phyloP scores from a whole-genome alignment of 2,329 filamentous ascomycete species.

The Fusarium anguioides region DNA sequence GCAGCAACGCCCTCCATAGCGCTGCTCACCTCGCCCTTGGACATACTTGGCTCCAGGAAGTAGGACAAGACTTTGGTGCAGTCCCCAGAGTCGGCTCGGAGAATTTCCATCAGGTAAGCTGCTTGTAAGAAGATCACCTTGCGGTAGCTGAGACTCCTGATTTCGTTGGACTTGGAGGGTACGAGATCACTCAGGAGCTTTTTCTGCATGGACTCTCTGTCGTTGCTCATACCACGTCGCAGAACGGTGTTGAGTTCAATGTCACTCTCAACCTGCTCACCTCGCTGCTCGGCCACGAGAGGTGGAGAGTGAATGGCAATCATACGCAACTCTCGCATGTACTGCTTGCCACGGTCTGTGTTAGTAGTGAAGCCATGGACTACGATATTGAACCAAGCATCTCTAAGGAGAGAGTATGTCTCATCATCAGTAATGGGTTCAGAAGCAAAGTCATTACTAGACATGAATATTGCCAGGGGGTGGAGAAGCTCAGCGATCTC shows the following conservation, averaged over 20 bases:
- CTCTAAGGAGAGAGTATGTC: slow-evolving; percentile 78
- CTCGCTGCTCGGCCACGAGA: slow-evolving; percentile 86
- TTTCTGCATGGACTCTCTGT: slow-evolving; percentile 84
- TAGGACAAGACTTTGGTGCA: slow-evolving; percentile 91
- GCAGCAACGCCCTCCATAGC: slow-evolving; percentile 72
- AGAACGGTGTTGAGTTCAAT: slow-evolving; percentile 96
- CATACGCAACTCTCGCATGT: slow-evolving; percentile 80
- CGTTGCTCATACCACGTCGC: slow-evolving; percentile 83
- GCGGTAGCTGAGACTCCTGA: slow-evolving; percentile 85
- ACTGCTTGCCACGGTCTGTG: slow-evolving; percentile 77
- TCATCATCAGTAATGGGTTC: slow-evolving; percentile 70
- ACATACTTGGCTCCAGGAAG: slow-evolving; percentile 91
- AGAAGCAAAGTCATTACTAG: slow-evolving; percentile 68
- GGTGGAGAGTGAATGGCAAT: slow-evolving; percentile 90
- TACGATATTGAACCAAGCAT: slow-evolving; percentile 98
- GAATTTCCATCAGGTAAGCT: slow-evolving; percentile 86
- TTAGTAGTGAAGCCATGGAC: slow-evolving; percentile 88
- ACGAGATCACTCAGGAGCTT: slow-evolving; percentile 78
- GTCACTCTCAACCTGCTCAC: slow-evolving; percentile 92
- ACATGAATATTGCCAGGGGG: slow-evolving; percentile 87
- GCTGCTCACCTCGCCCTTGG: slow-evolving; percentile 69
- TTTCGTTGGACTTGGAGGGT: slow-evolving; percentile 80
- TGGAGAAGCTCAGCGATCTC: slow-evolving; percentile 90
- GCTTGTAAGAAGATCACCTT: slow-evolving; percentile 94
- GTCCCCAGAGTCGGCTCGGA: slow-evolving; percentile 87